These are phyloP conservation scores for Fusarium concolor DNA, from an alignment of 2,329 filamentous ascomycete genomes.

Conservation along the genomic window DNA sequence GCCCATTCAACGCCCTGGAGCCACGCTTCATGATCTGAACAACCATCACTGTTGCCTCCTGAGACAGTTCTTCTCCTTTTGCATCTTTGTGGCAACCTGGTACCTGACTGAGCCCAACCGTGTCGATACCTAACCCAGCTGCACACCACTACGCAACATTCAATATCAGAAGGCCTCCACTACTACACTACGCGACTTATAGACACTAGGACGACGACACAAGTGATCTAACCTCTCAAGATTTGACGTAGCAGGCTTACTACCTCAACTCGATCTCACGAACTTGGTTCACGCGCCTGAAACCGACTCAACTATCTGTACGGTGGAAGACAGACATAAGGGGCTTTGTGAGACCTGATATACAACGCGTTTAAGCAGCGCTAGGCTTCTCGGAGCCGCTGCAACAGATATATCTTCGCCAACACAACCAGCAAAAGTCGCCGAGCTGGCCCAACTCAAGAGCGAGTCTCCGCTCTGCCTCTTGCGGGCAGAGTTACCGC, in stretches of 20 bases:
- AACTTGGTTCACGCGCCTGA: slow-evolving; percentile 6
- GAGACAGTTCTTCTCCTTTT: slow-evolving; percentile 47
- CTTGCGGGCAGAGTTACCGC: slow-evolving; percentile 54
- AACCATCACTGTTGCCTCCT: slow-evolving; percentile 41
- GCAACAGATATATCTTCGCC: slow-evolving; percentile 25
- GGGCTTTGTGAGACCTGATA: slow-evolving; percentile 19
- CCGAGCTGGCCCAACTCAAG: slow-evolving; percentile 58
- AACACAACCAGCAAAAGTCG: slow-evolving; percentile 42
- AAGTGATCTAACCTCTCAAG: slow-evolving; percentile 5
- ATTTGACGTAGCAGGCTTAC: slow-evolving; percentile 4
- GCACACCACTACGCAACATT: slow-evolving; percentile 39
- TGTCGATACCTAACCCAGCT: slow-evolving; percentile 46
- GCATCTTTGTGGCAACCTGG: slow-evolving; percentile 34
- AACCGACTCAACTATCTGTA: neutral
- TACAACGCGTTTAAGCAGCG: slow-evolving; percentile 31
- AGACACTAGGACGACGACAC: slow-evolving; percentile 19
- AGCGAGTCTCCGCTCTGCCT: slow-evolving; percentile 57
- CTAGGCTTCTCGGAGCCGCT: slow-evolving; percentile 37
- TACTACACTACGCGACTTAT: slow-evolving; percentile 24
- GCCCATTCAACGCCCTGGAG: slow-evolving; percentile 47
- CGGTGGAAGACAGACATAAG: slow-evolving; percentile 9
- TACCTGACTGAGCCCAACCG: slow-evolving; percentile 39
- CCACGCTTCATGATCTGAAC: slow-evolving; percentile 45
- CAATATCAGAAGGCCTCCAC: slow-evolving; percentile 33
- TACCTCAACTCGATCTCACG: neutral